Conservation (phyloP, 768 basidiomycete genomes). For the Trichaptum fuscoviolaceum region DNA sequence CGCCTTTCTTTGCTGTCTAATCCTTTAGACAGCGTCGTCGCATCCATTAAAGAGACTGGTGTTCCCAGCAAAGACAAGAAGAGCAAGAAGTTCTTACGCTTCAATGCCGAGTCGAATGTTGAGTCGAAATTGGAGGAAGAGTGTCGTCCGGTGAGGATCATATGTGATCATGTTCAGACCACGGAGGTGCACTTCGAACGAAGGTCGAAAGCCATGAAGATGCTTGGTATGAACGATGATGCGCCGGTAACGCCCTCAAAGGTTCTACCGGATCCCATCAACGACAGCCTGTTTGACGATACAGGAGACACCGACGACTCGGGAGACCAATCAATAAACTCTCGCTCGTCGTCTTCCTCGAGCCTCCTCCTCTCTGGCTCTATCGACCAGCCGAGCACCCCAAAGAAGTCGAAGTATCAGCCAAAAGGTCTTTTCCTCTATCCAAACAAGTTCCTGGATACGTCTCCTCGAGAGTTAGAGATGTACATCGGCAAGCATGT, state of each 20-base stretch:
- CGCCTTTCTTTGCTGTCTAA: constrained; percentile 56
- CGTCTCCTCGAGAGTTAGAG: constrained; percentile 57
- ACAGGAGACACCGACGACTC: constrained; percentile 10
- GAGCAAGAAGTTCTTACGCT: constrained; percentile 14
- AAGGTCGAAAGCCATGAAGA: not conserved
- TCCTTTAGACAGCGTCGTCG: constrained; percentile 17
- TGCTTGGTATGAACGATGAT: not conserved
- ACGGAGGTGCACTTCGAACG: not conserved
- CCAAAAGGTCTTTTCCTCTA: constrained; percentile 59
- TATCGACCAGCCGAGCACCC: not conserved
- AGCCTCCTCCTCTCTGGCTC: not conserved
- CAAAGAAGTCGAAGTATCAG: constrained; percentile 28
- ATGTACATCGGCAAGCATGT: constrained; percentile 71
- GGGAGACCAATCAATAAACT: constrained; percentile 9
- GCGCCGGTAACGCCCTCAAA: constrained; percentile 12
- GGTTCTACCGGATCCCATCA: constrained; percentile 15
- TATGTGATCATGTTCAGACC: not conserved
- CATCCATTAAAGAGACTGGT: constrained; percentile 15
- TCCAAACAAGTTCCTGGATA: constrained; percentile 54
- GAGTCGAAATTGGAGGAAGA: constrained; percentile 30
- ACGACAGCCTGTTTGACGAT: constrained; percentile 10
- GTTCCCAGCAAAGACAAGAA: constrained; percentile 23
- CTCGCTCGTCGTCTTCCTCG: constrained; percentile 14
- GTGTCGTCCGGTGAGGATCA: constrained; percentile 22
- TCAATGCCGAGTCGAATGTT: constrained; percentile 17